These are phyloP conservation scores for Daldinia eschscholtzii DNA, from an alignment of 2,329 filamentous ascomycete genomes.

Conservation along the genomic window DNA sequence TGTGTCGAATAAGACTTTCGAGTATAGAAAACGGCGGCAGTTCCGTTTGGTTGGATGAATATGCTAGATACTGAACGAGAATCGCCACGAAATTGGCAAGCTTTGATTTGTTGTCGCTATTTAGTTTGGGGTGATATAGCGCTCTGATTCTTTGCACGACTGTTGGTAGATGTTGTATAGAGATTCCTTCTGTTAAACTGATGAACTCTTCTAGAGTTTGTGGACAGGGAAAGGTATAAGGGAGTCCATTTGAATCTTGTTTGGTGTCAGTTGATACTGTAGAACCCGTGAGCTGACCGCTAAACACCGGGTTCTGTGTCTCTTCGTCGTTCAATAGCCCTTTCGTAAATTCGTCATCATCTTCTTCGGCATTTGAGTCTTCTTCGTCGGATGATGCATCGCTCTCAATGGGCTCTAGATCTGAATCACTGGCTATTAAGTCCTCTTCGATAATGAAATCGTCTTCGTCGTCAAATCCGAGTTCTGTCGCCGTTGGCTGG, in stretches of 20 bases:
- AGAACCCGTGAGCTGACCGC: slow-evolving; percentile 48
- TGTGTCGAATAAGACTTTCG: slow-evolving; percentile 86
- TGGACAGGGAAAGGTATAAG: slow-evolving; percentile 90
- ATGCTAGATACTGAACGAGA: slow-evolving; percentile 73
- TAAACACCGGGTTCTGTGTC: slow-evolving; percentile 65
- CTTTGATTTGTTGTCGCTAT: slow-evolving; percentile 86
- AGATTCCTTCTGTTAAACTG: slow-evolving; percentile 71
- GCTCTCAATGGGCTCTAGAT: slow-evolving; percentile 69
- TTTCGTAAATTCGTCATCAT: slow-evolving; percentile 77
- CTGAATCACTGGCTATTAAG: slow-evolving; percentile 84
- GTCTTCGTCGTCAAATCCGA: slow-evolving; percentile 92
- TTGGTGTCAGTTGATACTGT: slow-evolving; percentile 60
- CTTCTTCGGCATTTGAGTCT: slow-evolving; percentile 58
- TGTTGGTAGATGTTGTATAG: slow-evolving; percentile 75
- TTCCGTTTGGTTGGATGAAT: slow-evolving; percentile 60
- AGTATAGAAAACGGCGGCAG: slow-evolving; percentile 73
- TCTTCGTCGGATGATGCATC: slow-evolving; percentile 66
- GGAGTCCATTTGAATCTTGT: slow-evolving; percentile 69
- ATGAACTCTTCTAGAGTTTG: slow-evolving; percentile 81
- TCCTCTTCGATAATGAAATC: slow-evolving; percentile 93
- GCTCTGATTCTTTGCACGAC: slow-evolving; percentile 91
- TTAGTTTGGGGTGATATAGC: slow-evolving; percentile 90
- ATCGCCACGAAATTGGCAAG: slow-evolving; percentile 75
- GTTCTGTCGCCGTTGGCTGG: slow-evolving; percentile 68
- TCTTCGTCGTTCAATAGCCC: slow-evolving; percentile 73